A percentile compares a stretch with the other conserved stretches of the same genome.
These are phyloP conservation scores for Cladosporium colombiae DNA, from an alignment of 2,329 filamentous ascomycete species.

Conservation along the genomic window DNA sequence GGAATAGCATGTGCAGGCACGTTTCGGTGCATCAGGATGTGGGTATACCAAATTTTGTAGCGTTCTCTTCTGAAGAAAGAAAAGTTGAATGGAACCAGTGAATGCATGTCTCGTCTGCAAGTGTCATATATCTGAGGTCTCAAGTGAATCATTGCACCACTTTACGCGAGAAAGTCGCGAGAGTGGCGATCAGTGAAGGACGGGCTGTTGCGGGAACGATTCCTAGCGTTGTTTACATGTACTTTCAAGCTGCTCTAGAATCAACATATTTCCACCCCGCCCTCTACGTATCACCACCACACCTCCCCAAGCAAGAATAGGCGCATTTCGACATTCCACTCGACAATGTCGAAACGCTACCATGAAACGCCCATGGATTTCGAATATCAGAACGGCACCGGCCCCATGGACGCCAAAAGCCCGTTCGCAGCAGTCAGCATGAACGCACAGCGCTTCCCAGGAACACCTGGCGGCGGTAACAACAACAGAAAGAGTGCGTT, in stretches of 20 bases:
- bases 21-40: background rate
- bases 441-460: constrained; percentile 36
- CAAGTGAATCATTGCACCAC: background rate
- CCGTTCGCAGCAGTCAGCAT: constrained; percentile 47
- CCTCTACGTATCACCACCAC: background rate
- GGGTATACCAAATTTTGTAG: constrained; percentile 17
- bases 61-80: background rate
- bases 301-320: background rate
- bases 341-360: constrained; percentile 38
- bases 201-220: constrained; percentile 7
- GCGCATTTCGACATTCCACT: background rate
- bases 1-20: constrained; percentile 3
- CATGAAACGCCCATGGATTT: constrained; percentile 57
- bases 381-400: constrained; percentile 51
- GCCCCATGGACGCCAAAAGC: constrained; percentile 49
- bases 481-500: constrained; percentile 36
- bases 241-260: constrained; percentile 7
- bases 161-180: constrained; percentile 9
- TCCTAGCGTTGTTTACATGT: constrained; percentile 3
- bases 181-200: background rate
- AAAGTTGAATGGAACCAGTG: background rate
- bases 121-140: background rate
- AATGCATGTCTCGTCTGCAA: constrained; percentile 6
- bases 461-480: constrained; percentile 21
- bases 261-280: constrained; percentile 13